Conservation (phyloP, 2,329 filamentous ascomycete genomes). For the Diaporthe amygdali region DNA sequence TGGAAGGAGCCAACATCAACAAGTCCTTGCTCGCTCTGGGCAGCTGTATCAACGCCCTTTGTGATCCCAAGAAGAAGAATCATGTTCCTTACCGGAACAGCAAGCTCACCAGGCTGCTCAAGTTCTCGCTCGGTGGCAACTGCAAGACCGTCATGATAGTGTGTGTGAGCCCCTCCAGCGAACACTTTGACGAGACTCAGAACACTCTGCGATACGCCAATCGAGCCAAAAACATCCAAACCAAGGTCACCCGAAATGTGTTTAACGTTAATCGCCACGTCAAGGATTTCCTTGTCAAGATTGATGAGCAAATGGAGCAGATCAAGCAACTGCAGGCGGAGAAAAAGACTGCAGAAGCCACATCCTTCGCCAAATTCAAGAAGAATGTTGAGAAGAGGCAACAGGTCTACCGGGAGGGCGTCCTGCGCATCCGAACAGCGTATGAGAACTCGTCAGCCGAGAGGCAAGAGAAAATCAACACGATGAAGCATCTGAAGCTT, state of each 20-base stretch:
- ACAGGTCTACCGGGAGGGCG: conserved; percentile 74
- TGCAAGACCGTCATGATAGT: conserved; percentile 99
- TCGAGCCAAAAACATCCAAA: conserved; percentile 98
- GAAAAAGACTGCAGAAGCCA: conserved; percentile 84
- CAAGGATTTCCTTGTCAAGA: conserved; percentile 99
- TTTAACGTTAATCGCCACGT: conserved; percentile 99
- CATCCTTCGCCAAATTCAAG: conserved; percentile 85
- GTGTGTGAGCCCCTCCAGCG: conserved; percentile 94
- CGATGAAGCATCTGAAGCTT: conserved; percentile 82
- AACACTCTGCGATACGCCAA: conserved; percentile 98
- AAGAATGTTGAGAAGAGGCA: conserved; percentile 90
- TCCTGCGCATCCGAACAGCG: conserved; percentile 78
- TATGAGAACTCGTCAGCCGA: conserved; percentile 83
- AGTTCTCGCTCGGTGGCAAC: conserved; percentile 96
- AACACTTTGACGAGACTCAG: conserved; percentile 97
- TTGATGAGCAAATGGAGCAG: conserved; percentile 95
- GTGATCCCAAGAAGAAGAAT: conserved; percentile 87
- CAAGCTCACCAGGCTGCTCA: conserved; percentile 91
- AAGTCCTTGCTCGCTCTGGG: conserved; percentile 94
- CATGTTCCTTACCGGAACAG: conserved; percentile 98
- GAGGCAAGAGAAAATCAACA: conserved; percentile 76
- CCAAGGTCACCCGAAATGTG: conserved; percentile 98
- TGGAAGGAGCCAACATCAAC: conserved; percentile 99
- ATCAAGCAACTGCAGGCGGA: conserved; percentile 96
- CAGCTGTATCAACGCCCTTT: conserved; percentile 97